A percentile compares a stretch with the other conserved stretches of the same genome.
phyloP scores from a whole-genome alignment of 306 rosid species.

The Begonia peltatifolia region DNA sequence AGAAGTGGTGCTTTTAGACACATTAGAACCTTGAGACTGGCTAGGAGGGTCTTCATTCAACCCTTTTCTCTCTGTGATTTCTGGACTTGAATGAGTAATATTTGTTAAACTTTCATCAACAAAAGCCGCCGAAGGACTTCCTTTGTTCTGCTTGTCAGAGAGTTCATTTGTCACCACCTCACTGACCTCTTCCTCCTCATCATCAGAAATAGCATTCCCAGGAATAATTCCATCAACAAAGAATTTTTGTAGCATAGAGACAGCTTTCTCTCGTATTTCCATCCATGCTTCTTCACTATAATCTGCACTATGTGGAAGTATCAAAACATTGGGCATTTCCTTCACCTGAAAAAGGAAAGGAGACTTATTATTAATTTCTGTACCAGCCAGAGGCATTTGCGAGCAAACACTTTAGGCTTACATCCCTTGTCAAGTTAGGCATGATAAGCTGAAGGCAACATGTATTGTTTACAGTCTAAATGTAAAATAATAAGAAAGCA shows the following conservation, averaged over 20 bases:
- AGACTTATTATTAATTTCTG: neutral
- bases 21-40: constrained; percentile 52
- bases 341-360: constrained; percentile 49
- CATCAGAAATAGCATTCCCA: constrained; percentile 60
- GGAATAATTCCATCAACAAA: constrained; percentile 77
- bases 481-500: too few species aligned
- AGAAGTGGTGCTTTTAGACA: constrained; percentile 46
- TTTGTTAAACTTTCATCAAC: constrained; percentile 46
- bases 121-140: constrained; percentile 35
- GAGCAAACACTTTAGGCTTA: too few species aligned
- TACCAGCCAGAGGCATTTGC: too few species aligned
- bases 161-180: constrained; percentile 56
- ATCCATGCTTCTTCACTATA: constrained; percentile 99
- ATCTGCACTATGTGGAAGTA: constrained; percentile 98
- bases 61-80: constrained; percentile 55
- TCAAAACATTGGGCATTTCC: constrained; percentile 98
- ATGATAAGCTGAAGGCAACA: too few species aligned
- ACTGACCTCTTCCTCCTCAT: constrained; percentile 54
- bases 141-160: constrained; percentile 41
- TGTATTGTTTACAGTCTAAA: too few species aligned
- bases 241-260: constrained; percentile 72
- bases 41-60: constrained; percentile 38
- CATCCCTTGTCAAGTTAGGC: too few species aligned
- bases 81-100: constrained; percentile 35
- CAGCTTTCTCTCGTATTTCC: constrained; percentile 96